These are phyloP conservation scores for Ceratopteris richardii DNA, from an alignment of 75 land plant species.

Conservation along the genomic window DNA sequence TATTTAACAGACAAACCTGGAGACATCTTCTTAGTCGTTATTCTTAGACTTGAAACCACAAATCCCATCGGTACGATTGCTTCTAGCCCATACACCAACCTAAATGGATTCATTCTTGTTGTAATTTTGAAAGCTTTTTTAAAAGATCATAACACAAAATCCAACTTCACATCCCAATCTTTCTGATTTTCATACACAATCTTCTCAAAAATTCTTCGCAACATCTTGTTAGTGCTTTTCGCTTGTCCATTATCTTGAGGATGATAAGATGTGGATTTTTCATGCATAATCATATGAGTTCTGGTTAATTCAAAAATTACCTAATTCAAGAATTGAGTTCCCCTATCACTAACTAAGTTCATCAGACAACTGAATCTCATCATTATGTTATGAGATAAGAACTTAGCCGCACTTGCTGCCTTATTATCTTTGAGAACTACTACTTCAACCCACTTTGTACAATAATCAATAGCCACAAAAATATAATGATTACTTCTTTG, in stretches of 20 bases:
- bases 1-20: too few relatives aligned
- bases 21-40: neutral
- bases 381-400: neutral
- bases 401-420: neutral
- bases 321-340: neutral
- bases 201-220: constrained; percentile 1
- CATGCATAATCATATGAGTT: neutral
- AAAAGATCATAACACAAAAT: neutral
- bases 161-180: constrained; percentile 6
- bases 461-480: constrained; percentile 3
- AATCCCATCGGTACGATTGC: constrained; percentile 7
- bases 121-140: constrained; percentile 4
- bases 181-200: neutral
- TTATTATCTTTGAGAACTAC: neutral
- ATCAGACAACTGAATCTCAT: neutral
- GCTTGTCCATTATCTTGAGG: constrained; percentile 3
- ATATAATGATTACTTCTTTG: neutral
- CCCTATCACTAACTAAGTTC: neutral
- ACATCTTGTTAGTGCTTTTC: neutral
- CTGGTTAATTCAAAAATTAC: neutral
- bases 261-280: neutral
- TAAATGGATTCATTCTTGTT: constrained; percentile 1
- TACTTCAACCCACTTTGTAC: constrained; percentile 7
- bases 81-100: constrained; percentile 13
- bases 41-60: neutral